A percentile compares a stretch with the other conserved stretches of the same genome.
Conservation (phyloP, 257 asterid species). For the Mitragyna speciosa region DNA sequence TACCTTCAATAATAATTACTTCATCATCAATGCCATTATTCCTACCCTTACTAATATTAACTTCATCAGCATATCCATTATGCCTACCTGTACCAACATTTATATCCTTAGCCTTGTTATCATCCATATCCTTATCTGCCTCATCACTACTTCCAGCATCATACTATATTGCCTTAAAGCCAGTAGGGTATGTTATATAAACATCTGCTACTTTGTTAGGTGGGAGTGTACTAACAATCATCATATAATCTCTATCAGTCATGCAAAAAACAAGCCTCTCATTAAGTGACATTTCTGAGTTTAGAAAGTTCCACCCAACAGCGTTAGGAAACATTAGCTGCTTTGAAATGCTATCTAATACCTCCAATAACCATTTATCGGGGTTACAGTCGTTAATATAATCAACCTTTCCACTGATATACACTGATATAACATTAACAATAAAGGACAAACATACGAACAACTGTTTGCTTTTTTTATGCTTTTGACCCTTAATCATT, state of each 20-base stretch:
- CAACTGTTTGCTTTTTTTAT: too few relatives aligned
- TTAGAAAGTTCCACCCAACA: neutral
- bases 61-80: neutral
- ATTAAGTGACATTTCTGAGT: neutral
- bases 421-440: neutral
- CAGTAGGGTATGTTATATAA: too few relatives aligned
- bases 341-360: neutral
- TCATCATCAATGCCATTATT: accelerated
- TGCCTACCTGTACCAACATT: too few relatives aligned
- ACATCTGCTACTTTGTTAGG: neutral
- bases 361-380: neutral
- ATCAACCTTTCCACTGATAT: neutral
- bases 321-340: neutral
- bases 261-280: neutral
- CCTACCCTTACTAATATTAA: too few relatives aligned
- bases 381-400: neutral
- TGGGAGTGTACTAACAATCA: neutral
- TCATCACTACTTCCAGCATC: neutral
- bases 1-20: too few relatives aligned
- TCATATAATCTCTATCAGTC: neutral
- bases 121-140: neutral
- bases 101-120: too few relatives aligned
- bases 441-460: too few relatives aligned
- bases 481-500: too few relatives aligned
- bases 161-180: too few relatives aligned